Evolutionary conservation across 768 basidiomycete species (phyloP), one percentile per base, ranked within the genome.

Genomic region (Lactifluus pinguis): DNA sequence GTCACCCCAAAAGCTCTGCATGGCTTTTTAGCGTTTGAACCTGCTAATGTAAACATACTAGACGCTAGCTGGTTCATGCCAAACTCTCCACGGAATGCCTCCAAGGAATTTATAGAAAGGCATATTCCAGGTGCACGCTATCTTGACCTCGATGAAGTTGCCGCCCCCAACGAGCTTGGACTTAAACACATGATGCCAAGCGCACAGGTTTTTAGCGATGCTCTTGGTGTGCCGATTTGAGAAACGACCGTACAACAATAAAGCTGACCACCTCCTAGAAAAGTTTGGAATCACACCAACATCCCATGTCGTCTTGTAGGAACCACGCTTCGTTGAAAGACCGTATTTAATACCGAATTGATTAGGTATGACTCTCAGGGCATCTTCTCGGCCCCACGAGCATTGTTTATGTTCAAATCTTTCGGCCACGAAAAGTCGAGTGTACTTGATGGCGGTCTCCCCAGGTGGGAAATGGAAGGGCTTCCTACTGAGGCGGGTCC

Each of bases 41-140:
- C 66, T 38, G 9, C 44, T 29, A 41, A 61, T 50, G 72, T 83
- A 36, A 72, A 75, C 9, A 72, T 87, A 65, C 76, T 86, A 38
- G 95, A 98, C 69, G 84, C 85, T 25, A 85, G 83, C 53, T 98
- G 95, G 95, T 87, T 90, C 72, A 97, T 98, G 95, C 95, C 95
- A 53, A 89, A 85, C 71, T 81, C 86, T 38, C 77, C 84, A 2
- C 82, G 94, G 57, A 83, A 83, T 53, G 79, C 88, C 2, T 71
- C 72, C n/a, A 72, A 81, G 34, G 94, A 95, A 72, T 95, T 84
- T 65, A 69, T 77, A 21, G 70, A 75, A 30, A 84, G 81, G 63
- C 80, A 86, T 38, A 80, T 97, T 38, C 88, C 87, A 5, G 77
- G 80, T 11, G 84, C 92, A 0, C 81, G 79, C 54, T 89, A 84